Base-by-base conservation (phyloP, 208 protist genomes). In the Acanthamoeba castellanii region DNA sequence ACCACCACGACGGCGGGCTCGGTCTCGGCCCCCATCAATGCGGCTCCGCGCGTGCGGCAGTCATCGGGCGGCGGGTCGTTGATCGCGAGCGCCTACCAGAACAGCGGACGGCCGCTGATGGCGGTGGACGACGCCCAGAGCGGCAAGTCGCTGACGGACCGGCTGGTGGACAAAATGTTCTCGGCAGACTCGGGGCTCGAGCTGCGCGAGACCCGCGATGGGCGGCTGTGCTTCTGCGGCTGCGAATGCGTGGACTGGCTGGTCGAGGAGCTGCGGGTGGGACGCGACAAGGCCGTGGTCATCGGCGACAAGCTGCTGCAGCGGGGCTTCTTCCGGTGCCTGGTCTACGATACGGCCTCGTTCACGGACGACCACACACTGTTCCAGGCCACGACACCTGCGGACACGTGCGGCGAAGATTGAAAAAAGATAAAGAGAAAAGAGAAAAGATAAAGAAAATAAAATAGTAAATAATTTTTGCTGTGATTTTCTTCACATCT, bases 111-210 rank as follows among this genome's bases (percentile, higher is more conserved):
- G 20, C 30, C 84, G n/a, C 3, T n/a, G 22, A 61, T 52, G 84
- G 84, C 59, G 59, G 22, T 90, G 32, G 32, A 68, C 25, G 50
- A 70, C n/a, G 84, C 14, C 22, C 32, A 90, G 50, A 70, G 64
- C 64, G 64, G 50, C 84, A 61, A 90, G 50, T 68, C 84, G 4
- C 72, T 90, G 13, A 90, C 84, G 1, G 84, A 61, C 14, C 84
- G 84, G 50, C 50, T 90, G 32, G 84, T 90, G 84, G 84, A 61
- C n/a, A 90, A 90, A 47, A 61, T 90, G 84, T 90, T 90, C 42
- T 66, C 37, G 22, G 6, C 14, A 1, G 84, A 68, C 9, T 5
- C 7, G 4, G 84, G 84, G 8, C 55, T 90, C 18, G 34, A 90
- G 52, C 84, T 90, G 50, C 42, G 34, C 14, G 47, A 90, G 27